Base-by-base conservation (phyloP, 805 yeast genomes). In the Kurtzmaniella fragi region DNA sequence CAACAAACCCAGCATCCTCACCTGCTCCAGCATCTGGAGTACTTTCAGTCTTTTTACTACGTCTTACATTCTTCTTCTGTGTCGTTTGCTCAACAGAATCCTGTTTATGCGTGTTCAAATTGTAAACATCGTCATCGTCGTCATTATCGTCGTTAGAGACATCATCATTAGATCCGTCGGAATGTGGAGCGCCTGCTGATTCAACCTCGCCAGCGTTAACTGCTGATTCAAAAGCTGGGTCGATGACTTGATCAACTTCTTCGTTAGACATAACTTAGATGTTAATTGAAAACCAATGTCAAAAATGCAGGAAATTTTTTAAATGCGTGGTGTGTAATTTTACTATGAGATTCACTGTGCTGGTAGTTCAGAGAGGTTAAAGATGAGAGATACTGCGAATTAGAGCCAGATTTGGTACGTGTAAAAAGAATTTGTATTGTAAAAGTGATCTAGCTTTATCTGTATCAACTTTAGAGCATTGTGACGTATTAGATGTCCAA, bases 61-160 rank as follows among this genome's bases (percentile, higher is more conserved):
- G 56, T 44, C 63, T 52, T n/a, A 58, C 54, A 31, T 54, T 49
- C 40, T 58, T 59, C 53, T 59, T 59, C 38, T 53, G 45, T 10
- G 62, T 58, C 32, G 39, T 40, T 16, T 2, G 34, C 13, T 34
- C 42, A 16, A 34, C 17, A 13, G 37, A 38, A 15, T 37, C 35
- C 17, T 45, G 37, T 43, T 56, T 54, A 42, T 53, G 61, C n/a
- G 59, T 49, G 34, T 47, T 42, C 13, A 53, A 47, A 11, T 55
- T 42, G 30, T 48, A 52, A 16, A 55, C 43, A 34, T 57, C 44
- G 8, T 52, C 61, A n/a, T 56, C 57, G 17, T 50, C 54, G 13
- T 28, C 32, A 12, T 35, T 9, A 15, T 41, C 44, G 11, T 40
- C 35, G 9, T 39, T 17, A 8, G 29, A 16, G 32, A 38, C 16